phyloP scores from a whole-genome alignment of 2,329 filamentous ascomycete species.

The Claviceps maximensis region DNA sequence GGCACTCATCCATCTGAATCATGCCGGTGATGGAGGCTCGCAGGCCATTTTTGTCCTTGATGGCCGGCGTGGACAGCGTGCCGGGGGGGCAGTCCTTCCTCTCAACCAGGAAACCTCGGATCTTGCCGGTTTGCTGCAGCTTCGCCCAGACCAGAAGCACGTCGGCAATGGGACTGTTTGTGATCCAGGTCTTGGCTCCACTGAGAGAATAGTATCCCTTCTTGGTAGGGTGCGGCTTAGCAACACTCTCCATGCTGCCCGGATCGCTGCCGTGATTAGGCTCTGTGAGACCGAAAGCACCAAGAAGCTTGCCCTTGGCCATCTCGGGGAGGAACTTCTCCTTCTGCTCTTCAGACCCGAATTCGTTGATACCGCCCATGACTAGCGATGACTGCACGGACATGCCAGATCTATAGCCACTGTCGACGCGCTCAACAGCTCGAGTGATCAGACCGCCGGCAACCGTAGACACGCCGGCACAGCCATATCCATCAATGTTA shows the following conservation, averaged over 20 bases:
- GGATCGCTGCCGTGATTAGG: slow-evolving; percentile 89
- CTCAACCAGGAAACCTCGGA: slow-evolving; percentile 84
- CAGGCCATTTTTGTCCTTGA: slow-evolving; percentile 92
- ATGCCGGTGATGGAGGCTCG: slow-evolving; percentile 91
- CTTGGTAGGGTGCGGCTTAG: slow-evolving; percentile 73
- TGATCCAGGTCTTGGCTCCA: slow-evolving; percentile 90
- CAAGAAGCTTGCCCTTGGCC: slow-evolving; percentile 70
- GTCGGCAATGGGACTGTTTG: slow-evolving; percentile 82
- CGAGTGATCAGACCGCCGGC: slow-evolving; percentile 82
- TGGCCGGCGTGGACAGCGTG: slow-evolving; percentile 77
- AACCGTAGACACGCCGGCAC: slow-evolving; percentile 76
- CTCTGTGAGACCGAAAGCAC: slow-evolving; percentile 82
- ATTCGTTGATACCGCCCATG: slow-evolving; percentile 85
- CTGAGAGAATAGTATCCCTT: slow-evolving; percentile 69
- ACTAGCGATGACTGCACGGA: slow-evolving; percentile 86
- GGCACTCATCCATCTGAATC: slow-evolving; percentile 89
- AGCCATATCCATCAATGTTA: slow-evolving; percentile 76
- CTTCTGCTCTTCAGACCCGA: slow-evolving; percentile 77
- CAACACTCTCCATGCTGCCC: slow-evolving; percentile 77
- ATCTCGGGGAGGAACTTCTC: slow-evolving; percentile 68
- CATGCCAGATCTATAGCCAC: slow-evolving; percentile 84
- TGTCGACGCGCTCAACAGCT: slow-evolving; percentile 82
- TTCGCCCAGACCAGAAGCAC: slow-evolving; percentile 87
- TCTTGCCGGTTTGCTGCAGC: slow-evolving; percentile 80
- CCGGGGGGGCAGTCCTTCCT: slow-evolving; percentile 72